A percentile compares a stretch with the other conserved stretches of the same genome.
Conservation (phyloP, 352 stramenopile genomes). For the Thalassiosira ordinaria region DNA sequence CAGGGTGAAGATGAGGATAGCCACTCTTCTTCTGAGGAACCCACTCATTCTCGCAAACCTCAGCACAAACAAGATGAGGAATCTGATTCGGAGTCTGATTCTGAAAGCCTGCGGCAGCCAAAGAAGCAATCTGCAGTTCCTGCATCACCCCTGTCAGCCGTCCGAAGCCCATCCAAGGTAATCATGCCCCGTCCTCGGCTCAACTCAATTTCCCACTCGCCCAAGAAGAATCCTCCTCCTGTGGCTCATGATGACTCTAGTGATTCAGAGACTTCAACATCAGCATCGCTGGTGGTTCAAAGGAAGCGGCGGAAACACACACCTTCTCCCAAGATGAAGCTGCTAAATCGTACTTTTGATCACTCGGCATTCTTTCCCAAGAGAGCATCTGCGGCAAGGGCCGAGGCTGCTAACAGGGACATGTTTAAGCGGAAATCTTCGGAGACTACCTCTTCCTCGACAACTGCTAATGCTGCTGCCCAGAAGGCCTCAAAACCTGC, state of each 20-base stretch:
- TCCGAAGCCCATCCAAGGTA: conserved; percentile 17
- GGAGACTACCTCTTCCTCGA: background rate
- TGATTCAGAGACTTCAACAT: conserved; percentile 32
- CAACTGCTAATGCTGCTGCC: background rate
- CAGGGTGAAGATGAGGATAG: background rate
- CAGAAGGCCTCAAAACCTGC: background rate
- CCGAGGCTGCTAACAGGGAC: conserved; percentile 55
- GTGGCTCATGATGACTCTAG: conserved; percentile 26
- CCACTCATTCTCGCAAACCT: background rate
- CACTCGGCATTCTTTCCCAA: no score
- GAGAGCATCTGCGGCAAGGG: conserved; percentile 51
- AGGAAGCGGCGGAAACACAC: background rate
- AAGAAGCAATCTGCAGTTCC: conserved; percentile 10
- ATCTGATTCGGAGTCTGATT: conserved; percentile 23
- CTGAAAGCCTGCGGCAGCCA: conserved; percentile 9
- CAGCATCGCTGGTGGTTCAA: background rate
- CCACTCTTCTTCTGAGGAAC: background rate
- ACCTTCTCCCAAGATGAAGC: conserved; percentile 11
- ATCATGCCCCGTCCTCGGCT: conserved; percentile 37
- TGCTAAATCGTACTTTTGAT: no score
- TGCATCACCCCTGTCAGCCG: background rate
- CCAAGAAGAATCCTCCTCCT: conserved; percentile 12
- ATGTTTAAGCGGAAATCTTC: conserved; percentile 50
- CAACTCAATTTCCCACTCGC: conserved; percentile 25
- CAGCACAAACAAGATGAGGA: background rate